A percentile compares a stretch with the other conserved stretches of the same genome.
Conservation (phyloP, 768 basidiomycete species). For the Leccinum aurantiacum region DNA sequence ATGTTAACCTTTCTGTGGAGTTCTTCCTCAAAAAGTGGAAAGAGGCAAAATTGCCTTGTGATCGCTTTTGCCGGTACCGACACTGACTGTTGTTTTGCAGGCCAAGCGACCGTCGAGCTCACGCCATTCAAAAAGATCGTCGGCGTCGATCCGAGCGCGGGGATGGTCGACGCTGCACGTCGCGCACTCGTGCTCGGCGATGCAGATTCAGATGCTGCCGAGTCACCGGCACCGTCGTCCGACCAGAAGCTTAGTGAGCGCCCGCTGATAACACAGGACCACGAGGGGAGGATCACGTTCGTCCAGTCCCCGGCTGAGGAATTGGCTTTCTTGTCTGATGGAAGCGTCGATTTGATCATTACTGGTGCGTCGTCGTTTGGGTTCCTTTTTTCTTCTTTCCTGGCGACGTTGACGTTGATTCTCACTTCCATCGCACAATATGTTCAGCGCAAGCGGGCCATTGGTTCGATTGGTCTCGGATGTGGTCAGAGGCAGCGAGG, state of each 20-base stretch:
- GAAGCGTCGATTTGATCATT: slow-evolving; percentile 60
- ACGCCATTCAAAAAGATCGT: slow-evolving; percentile 56
- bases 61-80: background rate
- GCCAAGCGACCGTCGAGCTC: slow-evolving; percentile 68
- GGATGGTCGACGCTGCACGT: slow-evolving; percentile 65
- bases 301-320: slow-evolving; percentile 53
- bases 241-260: background rate
- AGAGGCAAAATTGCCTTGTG: background rate
- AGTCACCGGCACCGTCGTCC: background rate
- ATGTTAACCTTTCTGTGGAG: slow-evolving; percentile 8
- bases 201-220: slow-evolving; percentile 12
- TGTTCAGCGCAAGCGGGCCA: slow-evolving; percentile 74
- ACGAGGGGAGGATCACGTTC: slow-evolving; percentile 32
- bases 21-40: background rate
- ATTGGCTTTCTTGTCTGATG: slow-evolving; percentile 47
- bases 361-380: slow-evolving; percentile 45
- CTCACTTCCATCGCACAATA: background rate
- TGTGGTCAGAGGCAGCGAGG: slow-evolving; percentile 68
- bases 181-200: slow-evolving; percentile 12
- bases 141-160: slow-evolving; percentile 70
- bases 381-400: background rate
- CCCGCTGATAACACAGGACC: background rate
- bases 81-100: slow-evolving; percentile 33
- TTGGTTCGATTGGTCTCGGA: slow-evolving; percentile 75
- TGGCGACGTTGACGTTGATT: background rate